Conservation (phyloP, 2,329 filamentous ascomycete species). For the Colletotrichum graminicola region DNA sequence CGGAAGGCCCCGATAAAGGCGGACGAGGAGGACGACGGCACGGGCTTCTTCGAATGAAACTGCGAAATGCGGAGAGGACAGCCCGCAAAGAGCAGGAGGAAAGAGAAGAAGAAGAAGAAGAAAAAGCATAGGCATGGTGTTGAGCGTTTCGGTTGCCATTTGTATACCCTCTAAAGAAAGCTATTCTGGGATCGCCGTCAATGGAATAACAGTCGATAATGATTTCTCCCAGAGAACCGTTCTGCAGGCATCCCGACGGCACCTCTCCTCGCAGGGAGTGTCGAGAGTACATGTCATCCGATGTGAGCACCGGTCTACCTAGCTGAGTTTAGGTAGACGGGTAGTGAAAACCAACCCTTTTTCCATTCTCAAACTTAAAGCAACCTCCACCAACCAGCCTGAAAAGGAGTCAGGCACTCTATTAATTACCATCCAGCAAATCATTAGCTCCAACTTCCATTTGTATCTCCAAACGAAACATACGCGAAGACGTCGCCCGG, state of each 20-base stretch:
- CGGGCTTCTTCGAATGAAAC: slow-evolving; percentile 68
- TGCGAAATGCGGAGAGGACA: slow-evolving; percentile 1
- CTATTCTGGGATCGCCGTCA: slow-evolving; percentile 22
- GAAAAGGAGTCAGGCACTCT: neutral
- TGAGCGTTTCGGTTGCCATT: slow-evolving; percentile 33
- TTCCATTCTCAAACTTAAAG: neutral
- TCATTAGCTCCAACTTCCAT: neutral
- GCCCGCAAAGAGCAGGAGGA: neutral
- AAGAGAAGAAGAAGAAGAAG: neutral
- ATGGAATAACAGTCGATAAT: slow-evolving; percentile 18
- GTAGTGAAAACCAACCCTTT: neutral
- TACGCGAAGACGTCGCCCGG: slow-evolving; percentile 1
- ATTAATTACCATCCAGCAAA: neutral
- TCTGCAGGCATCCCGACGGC: neutral
- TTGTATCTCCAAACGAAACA: neutral
- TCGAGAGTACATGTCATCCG: neutral
- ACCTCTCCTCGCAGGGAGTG: neutral
- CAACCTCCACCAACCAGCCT: neutral
- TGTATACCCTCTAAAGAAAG: slow-evolving; percentile 38
- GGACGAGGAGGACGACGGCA: slow-evolving; percentile 62
- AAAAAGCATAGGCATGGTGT: slow-evolving; percentile 14
- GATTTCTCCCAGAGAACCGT: neutral
- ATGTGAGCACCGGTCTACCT: neutral
- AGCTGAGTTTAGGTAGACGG: no score
- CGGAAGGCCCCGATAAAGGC: slow-evolving; percentile 53